Base-by-base conservation (phyloP, 1,284 basidiomycete species). In the Pyrrhoderma lamaoense region DNA sequence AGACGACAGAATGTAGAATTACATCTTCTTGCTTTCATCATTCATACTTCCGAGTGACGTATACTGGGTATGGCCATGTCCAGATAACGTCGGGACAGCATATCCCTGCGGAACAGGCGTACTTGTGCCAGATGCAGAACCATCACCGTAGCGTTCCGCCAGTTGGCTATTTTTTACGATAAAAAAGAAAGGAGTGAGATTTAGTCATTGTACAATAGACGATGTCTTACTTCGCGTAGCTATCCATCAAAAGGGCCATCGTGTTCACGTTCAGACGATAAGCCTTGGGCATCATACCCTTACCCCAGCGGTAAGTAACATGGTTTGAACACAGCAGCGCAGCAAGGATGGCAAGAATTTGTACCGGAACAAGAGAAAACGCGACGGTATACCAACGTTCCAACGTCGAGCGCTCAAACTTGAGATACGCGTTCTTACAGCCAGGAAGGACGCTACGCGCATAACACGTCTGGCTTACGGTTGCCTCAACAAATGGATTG, bases 291-390 rank as follows among this genome's bases (percentile, higher is more conserved):
- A 80, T 86, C 73, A 88, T 76, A 36, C 84, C 84, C 68, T 88
- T 88, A 18, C 83, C 84, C 63, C 86, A 86, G 47, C 84, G 70
- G 62, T 85, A 86, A 9, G 84, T 86, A 59, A 88, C 76, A 57
- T 86, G 82, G 63, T 85, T 84, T 16, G 78, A 77, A 65, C 82
- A 86, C 37, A 86, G 62, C 51, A 85, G 62, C 21, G 70, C 74
- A 3, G 71, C 66, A 39, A 82, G 55, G 55, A 84, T 82, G 61
- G 79, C 68, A 19, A 63, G 62, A 31, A 85, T 61, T 49, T 85
- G 81, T 14, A 72, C 58, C 0, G 79, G 79, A 7, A 82, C 79
- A 34, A 84, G 61, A 1, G 70, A 61, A 60, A 85, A 85, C 16
- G 76, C 65, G 27, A 70, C 64, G 16, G 67, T 73, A 64, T 79